Conservation (phyloP, 2,329 filamentous ascomycete species). For the Plenodomus biglobosus region DNA sequence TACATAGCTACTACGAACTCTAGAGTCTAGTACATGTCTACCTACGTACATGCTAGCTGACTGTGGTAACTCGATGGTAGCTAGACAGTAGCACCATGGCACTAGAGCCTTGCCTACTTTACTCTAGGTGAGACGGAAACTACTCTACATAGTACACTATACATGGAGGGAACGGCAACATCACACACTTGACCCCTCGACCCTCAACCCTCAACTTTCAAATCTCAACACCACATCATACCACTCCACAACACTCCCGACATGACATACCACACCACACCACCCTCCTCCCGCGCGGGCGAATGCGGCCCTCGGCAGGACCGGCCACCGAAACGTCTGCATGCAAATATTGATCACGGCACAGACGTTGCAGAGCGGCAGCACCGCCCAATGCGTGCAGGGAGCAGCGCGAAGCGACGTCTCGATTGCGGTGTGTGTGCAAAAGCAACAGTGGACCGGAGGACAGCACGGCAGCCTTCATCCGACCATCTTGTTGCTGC, state of each 20-base stretch:
- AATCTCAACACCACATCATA: background rate
- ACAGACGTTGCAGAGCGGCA: constrained; percentile 34
- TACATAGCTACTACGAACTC: too few species aligned
- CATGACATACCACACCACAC: too few species aligned
- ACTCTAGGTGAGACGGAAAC: background rate
- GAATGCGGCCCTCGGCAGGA: constrained; percentile 22
- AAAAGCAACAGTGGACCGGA: constrained; percentile 21
- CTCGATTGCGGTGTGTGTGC: constrained; percentile 22
- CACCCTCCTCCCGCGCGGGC: constrained; percentile 1
- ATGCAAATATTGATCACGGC: constrained; percentile 41
- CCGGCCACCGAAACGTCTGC: constrained; percentile 29
- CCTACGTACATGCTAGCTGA: background rate
- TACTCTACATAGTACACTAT: constrained; percentile 1
- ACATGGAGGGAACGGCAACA: too few species aligned
- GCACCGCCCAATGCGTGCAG: constrained; percentile 27
- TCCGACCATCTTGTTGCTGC: constrained; percentile 1
- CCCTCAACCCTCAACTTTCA: constrained; percentile 4
- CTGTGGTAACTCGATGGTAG: too few species aligned
- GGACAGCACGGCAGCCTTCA: constrained; percentile 4
- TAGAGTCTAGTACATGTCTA: background rate
- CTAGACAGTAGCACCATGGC: background rate
- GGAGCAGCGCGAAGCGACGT: constrained; percentile 23
- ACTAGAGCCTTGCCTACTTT: background rate
- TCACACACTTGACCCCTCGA: too few species aligned
- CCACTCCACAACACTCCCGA: too few species aligned